A percentile compares a stretch with the other conserved stretches of the same genome.
phyloP scores from a whole-genome alignment of 2,329 filamentous ascomycete genomes.

The Esteya vermicola region DNA sequence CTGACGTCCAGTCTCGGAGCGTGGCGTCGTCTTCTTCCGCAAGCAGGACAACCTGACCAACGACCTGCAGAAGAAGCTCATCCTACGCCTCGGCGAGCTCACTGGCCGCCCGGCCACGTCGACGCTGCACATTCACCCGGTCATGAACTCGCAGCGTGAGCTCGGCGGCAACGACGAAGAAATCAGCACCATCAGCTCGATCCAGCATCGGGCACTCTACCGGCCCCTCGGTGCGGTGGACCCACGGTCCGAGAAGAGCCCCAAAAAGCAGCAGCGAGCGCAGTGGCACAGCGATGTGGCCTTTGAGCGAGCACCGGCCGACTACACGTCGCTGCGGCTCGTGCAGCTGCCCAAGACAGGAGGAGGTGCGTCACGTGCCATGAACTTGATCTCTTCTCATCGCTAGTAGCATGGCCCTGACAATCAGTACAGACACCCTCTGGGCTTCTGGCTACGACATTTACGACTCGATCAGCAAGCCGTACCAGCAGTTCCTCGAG shows the following conservation, averaged over 20 bases:
- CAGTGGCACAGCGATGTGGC: conserved; percentile 34
- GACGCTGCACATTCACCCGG: conserved; percentile 44
- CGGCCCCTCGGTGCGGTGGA: conserved; percentile 35
- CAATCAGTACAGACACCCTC: conserved; percentile 11
- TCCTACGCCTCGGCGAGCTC: conserved; percentile 42
- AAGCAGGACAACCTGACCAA: conserved; percentile 41
- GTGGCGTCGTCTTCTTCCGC: conserved; percentile 51
- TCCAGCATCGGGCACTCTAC: conserved; percentile 34
- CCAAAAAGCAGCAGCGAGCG: too few species aligned
- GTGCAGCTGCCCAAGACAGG: conserved; percentile 26
- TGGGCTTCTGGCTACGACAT: conserved; percentile 29
- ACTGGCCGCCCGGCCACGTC: conserved; percentile 42
- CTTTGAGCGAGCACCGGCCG: conserved; percentile 36
- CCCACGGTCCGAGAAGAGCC: conserved; percentile 19
- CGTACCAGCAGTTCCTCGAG: conserved; percentile 32
- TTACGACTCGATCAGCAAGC: conserved; percentile 32
- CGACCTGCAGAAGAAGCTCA: conserved; percentile 44
- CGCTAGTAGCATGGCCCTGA: too few species aligned
- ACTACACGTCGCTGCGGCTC: conserved; percentile 38
- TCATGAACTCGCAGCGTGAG: conserved; percentile 38
- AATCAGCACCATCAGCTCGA: conserved; percentile 37
- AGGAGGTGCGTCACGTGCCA: conserved; percentile 7
- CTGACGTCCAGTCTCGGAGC: conserved; percentile 34
- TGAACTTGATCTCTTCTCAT: too few species aligned
- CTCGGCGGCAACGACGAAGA: conserved; percentile 41